Evolutionary conservation across 176 grass and related monocot genomes (phyloP).

Genomic region (Pontederia paniculata): DNA sequence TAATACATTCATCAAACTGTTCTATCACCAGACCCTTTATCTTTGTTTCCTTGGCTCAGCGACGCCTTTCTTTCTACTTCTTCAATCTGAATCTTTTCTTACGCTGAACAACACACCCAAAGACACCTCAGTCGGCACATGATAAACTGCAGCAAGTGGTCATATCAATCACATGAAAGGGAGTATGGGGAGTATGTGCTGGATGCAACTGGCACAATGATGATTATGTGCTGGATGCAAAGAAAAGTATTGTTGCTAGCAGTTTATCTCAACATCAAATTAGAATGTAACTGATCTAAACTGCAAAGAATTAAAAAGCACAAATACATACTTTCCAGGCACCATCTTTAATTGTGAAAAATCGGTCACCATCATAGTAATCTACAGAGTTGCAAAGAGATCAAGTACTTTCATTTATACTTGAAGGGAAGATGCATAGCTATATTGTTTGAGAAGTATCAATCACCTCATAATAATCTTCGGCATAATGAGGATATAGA

Average conservation of each 20-base stretch:
- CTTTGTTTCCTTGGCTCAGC: too few species aligned
- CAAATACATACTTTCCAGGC: slow-evolving; percentile 64
- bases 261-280: too few species aligned
- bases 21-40: too few species aligned
- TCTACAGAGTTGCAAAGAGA: slow-evolving; percentile 17
- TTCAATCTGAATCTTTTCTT: slow-evolving; percentile 48
- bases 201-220: slow-evolving; percentile 2
- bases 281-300: too few species aligned
- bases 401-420: too few species aligned
- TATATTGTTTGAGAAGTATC: too few species aligned
- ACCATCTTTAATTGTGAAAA: slow-evolving; percentile 81
- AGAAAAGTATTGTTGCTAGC: too few species aligned
- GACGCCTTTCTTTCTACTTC: too few species aligned
- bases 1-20: too few species aligned
- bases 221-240: background rate
- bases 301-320: background rate
- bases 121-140: slow-evolving; percentile 72
- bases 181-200: slow-evolving; percentile 10
- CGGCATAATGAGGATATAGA: too few species aligned
- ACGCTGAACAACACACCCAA: slow-evolving; percentile 73
- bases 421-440: too few species aligned
- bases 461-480: too few species aligned
- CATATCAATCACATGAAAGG: slow-evolving; percentile 11
- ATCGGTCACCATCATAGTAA: slow-evolving; percentile 68
- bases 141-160: slow-evolving; percentile 51